Conservation (phyloP, 1,284 basidiomycete species). For the Malassezia yamatoensis region DNA sequence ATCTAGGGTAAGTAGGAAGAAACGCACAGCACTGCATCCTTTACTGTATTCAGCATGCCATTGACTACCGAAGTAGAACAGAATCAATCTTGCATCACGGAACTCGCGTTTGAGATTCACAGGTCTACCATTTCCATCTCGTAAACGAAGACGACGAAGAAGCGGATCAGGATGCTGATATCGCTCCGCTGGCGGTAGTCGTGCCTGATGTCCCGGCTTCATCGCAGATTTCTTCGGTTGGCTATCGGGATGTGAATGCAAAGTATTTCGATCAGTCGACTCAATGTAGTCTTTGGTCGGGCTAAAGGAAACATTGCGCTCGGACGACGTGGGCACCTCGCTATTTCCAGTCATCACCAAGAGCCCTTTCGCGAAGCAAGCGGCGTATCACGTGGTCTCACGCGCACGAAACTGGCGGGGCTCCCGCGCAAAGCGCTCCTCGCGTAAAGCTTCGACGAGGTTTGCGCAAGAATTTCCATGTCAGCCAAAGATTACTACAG, state of each 20-base stretch:
- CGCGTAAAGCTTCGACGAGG: no score
- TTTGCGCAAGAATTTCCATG: background rate
- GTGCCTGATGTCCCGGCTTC: slow-evolving; percentile 33
- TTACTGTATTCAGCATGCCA: slow-evolving; percentile 34
- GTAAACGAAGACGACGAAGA: slow-evolving; percentile 44
- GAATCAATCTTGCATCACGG: slow-evolving; percentile 44
- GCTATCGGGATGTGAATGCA: background rate
- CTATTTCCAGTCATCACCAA: background rate
- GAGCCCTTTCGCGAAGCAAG: no score
- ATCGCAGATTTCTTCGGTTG: slow-evolving; percentile 39
- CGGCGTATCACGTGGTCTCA: background rate
- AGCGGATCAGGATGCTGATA: slow-evolving; percentile 49
- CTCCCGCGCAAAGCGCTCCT: no score
- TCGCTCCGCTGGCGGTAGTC: slow-evolving; percentile 32
- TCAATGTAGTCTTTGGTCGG: background rate
- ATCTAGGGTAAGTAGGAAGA: slow-evolving; percentile 7
- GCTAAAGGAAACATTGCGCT: slow-evolving; percentile 6
- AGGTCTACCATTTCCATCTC: slow-evolving; percentile 35
- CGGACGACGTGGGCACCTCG: background rate
- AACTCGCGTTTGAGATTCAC: slow-evolving; percentile 42
- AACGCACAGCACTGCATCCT: slow-evolving; percentile 22
- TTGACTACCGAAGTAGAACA: slow-evolving; percentile 48
- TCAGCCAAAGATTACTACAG: slow-evolving; percentile 19
- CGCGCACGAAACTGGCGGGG: background rate
- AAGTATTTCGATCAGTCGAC: background rate